Percentiles rank a stretch among this genome's conserved stretches.
These are phyloP conservation scores for Rubia peregrina DNA, from an alignment of 305 asterid species.

Conservation along the genomic window DNA sequence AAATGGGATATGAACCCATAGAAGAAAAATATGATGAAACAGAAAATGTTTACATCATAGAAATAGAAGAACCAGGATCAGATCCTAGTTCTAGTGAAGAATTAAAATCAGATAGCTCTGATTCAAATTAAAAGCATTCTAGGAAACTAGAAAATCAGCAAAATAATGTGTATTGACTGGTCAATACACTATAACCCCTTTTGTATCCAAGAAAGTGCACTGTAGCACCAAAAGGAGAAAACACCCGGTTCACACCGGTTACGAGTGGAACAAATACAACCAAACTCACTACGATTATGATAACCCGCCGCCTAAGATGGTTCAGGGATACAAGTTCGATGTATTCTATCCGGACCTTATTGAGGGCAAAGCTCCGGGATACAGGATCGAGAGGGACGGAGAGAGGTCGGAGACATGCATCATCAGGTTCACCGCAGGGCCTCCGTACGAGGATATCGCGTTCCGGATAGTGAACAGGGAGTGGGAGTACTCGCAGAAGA, in stretches of 20 bases:
- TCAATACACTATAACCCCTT: too few species aligned
- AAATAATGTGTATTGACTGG: too few species aligned
- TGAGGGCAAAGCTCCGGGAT: constrained; percentile 51
- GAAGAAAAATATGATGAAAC: too few species aligned
- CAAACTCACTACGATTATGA: constrained; percentile 70
- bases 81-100: too few species aligned
- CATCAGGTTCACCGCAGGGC: constrained; percentile 65
- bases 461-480: constrained; percentile 72
- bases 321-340: constrained; percentile 73
- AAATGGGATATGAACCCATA: too few species aligned
- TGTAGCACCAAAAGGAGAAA: too few species aligned
- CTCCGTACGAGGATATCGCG: constrained; percentile 84
- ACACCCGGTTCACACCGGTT: constrained; percentile 75
- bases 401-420: constrained; percentile 65
- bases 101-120: too few species aligned
- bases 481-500: constrained; percentile 76
- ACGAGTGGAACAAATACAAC: constrained; percentile 76
- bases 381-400: constrained; percentile 57
- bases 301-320: constrained; percentile 76
- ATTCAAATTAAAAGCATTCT: too few species aligned
- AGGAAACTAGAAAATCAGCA: too few species aligned
- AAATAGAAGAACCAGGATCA: too few species aligned
- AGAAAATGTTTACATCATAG: too few species aligned
- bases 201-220: too few species aligned
- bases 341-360: constrained; percentile 72